phyloP scores from a whole-genome alignment of 257 asterid genomes.

The Nicotiana knightiana region DNA sequence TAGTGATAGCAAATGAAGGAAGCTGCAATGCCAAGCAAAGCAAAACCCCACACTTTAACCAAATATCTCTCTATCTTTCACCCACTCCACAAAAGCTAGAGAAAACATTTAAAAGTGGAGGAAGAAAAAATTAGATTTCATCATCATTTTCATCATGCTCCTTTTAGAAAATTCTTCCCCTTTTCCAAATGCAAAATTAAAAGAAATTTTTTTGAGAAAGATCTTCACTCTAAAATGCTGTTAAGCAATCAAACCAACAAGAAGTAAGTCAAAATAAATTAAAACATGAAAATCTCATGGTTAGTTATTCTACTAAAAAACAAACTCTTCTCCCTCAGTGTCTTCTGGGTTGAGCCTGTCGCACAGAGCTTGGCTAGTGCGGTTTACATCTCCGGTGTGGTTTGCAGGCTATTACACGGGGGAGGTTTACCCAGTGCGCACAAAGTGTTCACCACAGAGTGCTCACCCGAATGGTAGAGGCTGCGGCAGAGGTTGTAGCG shows the following conservation, averaged over 20 bases:
- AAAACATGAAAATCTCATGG: background rate
- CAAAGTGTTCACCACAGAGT: too few relatives aligned
- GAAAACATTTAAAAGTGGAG: slow-evolving; percentile 4
- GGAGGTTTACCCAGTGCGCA: too few relatives aligned
- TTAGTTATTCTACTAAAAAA: background rate
- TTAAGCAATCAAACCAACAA: background rate
- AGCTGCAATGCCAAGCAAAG: slow-evolving; percentile 54
- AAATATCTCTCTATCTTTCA: slow-evolving; percentile 22
- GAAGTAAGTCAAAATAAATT: background rate
- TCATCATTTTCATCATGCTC: background rate
- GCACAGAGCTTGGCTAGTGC: too few relatives aligned
- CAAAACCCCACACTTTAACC: slow-evolving; percentile 34
- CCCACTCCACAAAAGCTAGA: slow-evolving; percentile 7
- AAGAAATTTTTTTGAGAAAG: background rate
- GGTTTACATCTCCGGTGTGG: too few relatives aligned
- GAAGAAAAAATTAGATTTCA: slow-evolving; percentile 20
- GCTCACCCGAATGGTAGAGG: too few relatives aligned
- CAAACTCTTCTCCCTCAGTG: background rate
- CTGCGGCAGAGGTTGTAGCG: too few relatives aligned
- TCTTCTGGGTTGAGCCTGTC: too few relatives aligned
- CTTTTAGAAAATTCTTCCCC: background rate
- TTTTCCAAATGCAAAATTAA: background rate
- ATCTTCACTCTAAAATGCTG: background rate
- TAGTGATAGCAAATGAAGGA: slow-evolving; percentile 35
- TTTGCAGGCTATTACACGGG: too few relatives aligned